phyloP scores from a whole-genome alignment of 2,329 filamentous ascomycete species.

The Botrytis deweyae region DNA sequence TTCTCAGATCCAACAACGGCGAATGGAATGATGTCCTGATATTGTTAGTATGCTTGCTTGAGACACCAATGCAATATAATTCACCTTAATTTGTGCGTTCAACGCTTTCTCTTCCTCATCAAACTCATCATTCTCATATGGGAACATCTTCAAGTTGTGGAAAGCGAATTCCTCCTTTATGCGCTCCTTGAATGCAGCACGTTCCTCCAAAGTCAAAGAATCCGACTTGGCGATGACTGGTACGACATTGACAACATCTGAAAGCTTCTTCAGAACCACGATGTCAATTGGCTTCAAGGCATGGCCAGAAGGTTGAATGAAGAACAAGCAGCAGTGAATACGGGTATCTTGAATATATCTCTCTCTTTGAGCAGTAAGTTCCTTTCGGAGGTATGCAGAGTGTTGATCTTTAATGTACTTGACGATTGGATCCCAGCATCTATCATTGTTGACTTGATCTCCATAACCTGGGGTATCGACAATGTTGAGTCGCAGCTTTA shows the following conservation, averaged over 20 bases:
- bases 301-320: slow-evolving; percentile 98
- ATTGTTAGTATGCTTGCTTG: slow-evolving; percentile 39
- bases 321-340: slow-evolving; percentile 99
- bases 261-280: slow-evolving; percentile 98
- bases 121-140: slow-evolving; percentile 98
- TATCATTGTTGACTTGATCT: slow-evolving; percentile 98
- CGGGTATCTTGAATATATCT: slow-evolving; percentile 99
- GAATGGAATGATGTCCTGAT: slow-evolving; percentile 87
- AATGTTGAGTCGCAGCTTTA: slow-evolving; percentile 95
- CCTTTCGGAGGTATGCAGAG: slow-evolving; percentile 97
- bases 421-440: slow-evolving; percentile 99
- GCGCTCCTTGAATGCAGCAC: slow-evolving; percentile 93
- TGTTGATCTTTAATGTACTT: slow-evolving; percentile 99
- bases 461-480: slow-evolving; percentile 98
- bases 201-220: slow-evolving; percentile 92
- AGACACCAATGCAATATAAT: slow-evolving; percentile 3
- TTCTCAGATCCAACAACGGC: slow-evolving; percentile 98
- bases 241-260: slow-evolving; percentile 98
- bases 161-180: slow-evolving; percentile 99
- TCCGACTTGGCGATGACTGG: slow-evolving; percentile 99
- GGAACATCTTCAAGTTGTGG: slow-evolving; percentile 99
- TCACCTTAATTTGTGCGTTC: slow-evolving; percentile 95
- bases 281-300: slow-evolving; percentile 99
- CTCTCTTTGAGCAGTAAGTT: slow-evolving; percentile 97
- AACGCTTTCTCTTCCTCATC: slow-evolving; percentile 93